These are phyloP conservation scores for Skeletonema grethae DNA, from an alignment of 108 stramenopile species.

Conservation along the genomic window DNA sequence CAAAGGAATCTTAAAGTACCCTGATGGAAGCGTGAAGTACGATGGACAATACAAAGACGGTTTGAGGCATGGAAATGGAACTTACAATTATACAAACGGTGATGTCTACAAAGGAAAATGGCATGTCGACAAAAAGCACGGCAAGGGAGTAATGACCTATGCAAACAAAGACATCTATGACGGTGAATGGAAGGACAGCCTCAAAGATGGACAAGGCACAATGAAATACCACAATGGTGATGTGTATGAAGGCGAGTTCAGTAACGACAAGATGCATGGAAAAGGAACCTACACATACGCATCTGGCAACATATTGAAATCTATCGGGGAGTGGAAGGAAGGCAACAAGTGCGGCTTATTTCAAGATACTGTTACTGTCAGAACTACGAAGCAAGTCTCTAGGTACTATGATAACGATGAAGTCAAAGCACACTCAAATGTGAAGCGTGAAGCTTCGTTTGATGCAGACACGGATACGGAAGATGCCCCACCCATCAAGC, in stretches of 20 bases:
- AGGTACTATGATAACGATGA: background rate
- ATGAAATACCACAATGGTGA: constrained; percentile 5
- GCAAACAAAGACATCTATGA: constrained; percentile 22
- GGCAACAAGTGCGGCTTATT: constrained; percentile 40
- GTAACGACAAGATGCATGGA: constrained; percentile 29
- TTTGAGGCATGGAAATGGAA: too few relatives aligned
- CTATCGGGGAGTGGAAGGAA: constrained; percentile 52
- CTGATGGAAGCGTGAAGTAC: constrained; percentile 44
- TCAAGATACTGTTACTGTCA: background rate
- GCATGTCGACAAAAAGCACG: constrained; percentile 31
- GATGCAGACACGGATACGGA: background rate
- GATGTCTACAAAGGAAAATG: constrained; percentile 64
- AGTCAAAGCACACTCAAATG: background rate
- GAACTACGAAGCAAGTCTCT: background rate
- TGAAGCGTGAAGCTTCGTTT: background rate
- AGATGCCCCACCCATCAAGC: background rate
- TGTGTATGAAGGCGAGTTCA: constrained; percentile 23
- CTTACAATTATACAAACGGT: constrained; percentile 5
- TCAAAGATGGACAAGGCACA: background rate
- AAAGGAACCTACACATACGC: constrained; percentile 29
- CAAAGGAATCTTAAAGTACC: constrained; percentile 32
- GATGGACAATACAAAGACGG: constrained; percentile 51
- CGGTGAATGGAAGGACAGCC: background rate
- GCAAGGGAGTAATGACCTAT: constrained; percentile 55
- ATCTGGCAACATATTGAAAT: constrained; percentile 32